These are phyloP conservation scores for Solanum virginianum DNA, from an alignment of 257 asterid genomes.

Conservation along the genomic window DNA sequence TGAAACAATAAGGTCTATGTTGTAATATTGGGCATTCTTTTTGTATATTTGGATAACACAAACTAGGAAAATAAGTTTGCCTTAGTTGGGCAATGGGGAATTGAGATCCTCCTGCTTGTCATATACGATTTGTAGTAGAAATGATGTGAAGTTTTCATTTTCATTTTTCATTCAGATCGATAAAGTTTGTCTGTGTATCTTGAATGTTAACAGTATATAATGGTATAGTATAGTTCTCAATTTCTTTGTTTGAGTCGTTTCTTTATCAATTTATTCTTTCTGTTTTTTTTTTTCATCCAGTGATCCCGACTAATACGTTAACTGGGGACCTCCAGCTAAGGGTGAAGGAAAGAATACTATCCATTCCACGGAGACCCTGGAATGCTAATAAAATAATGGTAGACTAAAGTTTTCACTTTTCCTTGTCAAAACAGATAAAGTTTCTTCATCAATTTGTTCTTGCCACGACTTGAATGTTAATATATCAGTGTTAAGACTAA, in stretches of 20 bases:
- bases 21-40: background rate
- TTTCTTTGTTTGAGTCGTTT: slow-evolving; percentile 3
- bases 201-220: background rate
- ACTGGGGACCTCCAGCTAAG: background rate
- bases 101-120: background rate
- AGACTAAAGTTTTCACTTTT: background rate
- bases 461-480: background rate
- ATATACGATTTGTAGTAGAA: background rate
- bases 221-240: background rate
- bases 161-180: slow-evolving; percentile 1
- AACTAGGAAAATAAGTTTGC: background rate
- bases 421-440: background rate
- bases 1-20: background rate
- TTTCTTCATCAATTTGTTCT: background rate
- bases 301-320: background rate
- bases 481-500: background rate
- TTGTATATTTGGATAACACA: background rate
- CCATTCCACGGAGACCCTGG: background rate
- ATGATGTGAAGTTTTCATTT: background rate
- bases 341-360: background rate
- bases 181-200: background rate
- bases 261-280: slow-evolving; percentile 9
- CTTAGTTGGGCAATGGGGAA: background rate
- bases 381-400: background rate
- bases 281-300: background rate